Evolutionary conservation across 768 basidiomycete genomes (phyloP), one percentile per base, ranked within the genome.

Genomic region (Tremella fuciformis): DNA sequence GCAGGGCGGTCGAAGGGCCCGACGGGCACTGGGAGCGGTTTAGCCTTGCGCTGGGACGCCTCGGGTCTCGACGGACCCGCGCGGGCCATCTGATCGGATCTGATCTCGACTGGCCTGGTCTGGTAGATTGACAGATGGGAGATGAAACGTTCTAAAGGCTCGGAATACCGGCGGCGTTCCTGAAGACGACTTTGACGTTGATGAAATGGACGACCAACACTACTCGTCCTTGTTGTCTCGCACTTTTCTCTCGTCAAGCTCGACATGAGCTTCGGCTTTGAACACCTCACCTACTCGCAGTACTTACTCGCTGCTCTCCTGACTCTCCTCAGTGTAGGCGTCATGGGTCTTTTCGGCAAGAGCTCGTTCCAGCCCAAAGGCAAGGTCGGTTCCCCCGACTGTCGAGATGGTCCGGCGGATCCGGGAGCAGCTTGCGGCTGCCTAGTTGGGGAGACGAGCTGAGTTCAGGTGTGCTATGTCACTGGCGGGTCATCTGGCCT

Each of bases 401-500:
- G n/a, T n/a, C n/a, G n/a, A n/a, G n/a, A n/a, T n/a, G n/a, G n/a
- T n/a, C n/a, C n/a, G n/a, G n/a, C n/a, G n/a, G n/a, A n/a, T n/a
- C n/a, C n/a, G 29, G 6, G 29, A 34, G 29, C 29, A 34, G 29
- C 29, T 4, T 4, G 29, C 8, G n/a, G 8, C 42, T 46, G 42
- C 42, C 8, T 15, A 22, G n/a, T 4, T 4, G 16, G 42, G 16
- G 42, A 15, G 22, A 15, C 6, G 42, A 46, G 42, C 42, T 46
- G 22, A 46, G 7, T 6, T 18, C 48, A 93, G 91, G 88, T 91
- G 65, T 84, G 85, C 76, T 89, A 90, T 71, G 80, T 94, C 16
- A 90, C 90, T 0, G 91, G 91, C 1, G 91, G 88, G 2, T 87
- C 85, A 41, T 80, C 85, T 13, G 91, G 91, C 0, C 83, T 92